Evolutionary conservation across 2,329 filamentous ascomycete genomes (phyloP), one percentile per base, ranked within the genome.

Genomic region (Aspergillus hiratsukae): DNA sequence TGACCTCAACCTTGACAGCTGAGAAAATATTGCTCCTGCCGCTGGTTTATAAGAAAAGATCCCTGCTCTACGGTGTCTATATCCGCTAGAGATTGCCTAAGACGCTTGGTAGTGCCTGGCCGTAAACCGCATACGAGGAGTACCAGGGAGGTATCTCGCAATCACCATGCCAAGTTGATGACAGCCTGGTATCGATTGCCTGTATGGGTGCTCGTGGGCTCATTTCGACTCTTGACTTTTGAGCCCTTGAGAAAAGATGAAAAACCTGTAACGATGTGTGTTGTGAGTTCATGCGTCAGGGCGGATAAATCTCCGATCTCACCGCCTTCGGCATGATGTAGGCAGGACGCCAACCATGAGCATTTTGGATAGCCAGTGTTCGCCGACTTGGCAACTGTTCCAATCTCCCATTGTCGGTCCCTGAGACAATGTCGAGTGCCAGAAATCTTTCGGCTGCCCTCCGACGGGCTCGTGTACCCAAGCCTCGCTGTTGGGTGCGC

Each of bases 381-480:
- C 23, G 17, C 53, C 40, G 37, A 48, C 41, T 43, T 53, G 35
- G 21, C 46, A 49, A 4, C 45, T 27, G 52, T 55, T 41, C 40
- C 46, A 37, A n/a, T 8, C 31, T 23, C 46, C 48, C 50, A 53
- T 49, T 54, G n/a, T 28, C 43, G 49, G 31, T 27, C 43, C 23
- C 40, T 25, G 51, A 54, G 62, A 60, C 58, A 53, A 72, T 72
- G 70, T 72, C 69, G 27, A 60, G 66, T 58, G 61, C 64, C 40
- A 63, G 70, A 58, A 69, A 69, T 41, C 48, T 72, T 45, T 65
- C 70, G 53, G 61, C 59, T 52, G 67, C 65, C 57, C 62, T 73
- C 49, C 69, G 71, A 56, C 65, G 70, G 64, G 66, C 66, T 59
- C 67, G 67, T 54, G 49, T 72, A 46, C 69, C 69, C 62, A 69